phyloP scores from a whole-genome alignment of 2,329 filamentous ascomycete species.

The Xylaria sp. region DNA sequence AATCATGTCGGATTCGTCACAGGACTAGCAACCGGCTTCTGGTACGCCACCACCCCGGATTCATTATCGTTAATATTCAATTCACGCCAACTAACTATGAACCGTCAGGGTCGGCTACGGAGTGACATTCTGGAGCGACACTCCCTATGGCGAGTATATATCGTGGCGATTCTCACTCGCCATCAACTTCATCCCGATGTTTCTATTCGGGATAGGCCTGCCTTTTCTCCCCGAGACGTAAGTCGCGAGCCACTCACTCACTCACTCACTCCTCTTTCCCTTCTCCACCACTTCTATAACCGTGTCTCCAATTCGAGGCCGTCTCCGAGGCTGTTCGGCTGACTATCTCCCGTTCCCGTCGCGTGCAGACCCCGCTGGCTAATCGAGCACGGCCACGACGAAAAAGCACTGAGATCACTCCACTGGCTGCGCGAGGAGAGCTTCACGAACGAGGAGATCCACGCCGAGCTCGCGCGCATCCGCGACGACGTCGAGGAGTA shows the following conservation, averaged over 20 bases:
- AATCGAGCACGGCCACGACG: slow-evolving; percentile 59
- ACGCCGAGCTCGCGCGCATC: slow-evolving; percentile 60
- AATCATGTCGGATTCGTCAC: slow-evolving; percentile 69
- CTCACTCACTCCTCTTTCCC: background rate
- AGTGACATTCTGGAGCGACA: slow-evolving; percentile 63
- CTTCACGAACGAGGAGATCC: slow-evolving; percentile 51
- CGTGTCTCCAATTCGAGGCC: background rate
- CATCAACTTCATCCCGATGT: slow-evolving; percentile 62
- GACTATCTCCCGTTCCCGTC: background rate
- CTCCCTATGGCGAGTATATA: slow-evolving; percentile 57
- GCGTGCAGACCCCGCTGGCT: slow-evolving; percentile 65
- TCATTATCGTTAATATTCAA: background rate
- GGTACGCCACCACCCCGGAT: slow-evolving; percentile 52
- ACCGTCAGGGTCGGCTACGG: slow-evolving; percentile 64
- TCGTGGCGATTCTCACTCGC: slow-evolving; percentile 65
- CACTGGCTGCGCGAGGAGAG: slow-evolving; percentile 61
- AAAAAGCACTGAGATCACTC: slow-evolving; percentile 57
- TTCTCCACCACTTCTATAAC: background rate
- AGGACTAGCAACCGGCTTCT: slow-evolving; percentile 65
- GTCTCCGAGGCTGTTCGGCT: no score
- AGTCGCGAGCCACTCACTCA: slow-evolving; percentile 17
- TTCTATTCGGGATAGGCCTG: slow-evolving; percentile 61
- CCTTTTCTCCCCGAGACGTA: slow-evolving; percentile 67
- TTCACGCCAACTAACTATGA: background rate
- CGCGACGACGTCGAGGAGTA: slow-evolving; percentile 56